Evolutionary conservation across 805 yeast species (phyloP), one percentile per base, ranked within the genome.

Genomic region (Zygotorulaspora danielsina): DNA sequence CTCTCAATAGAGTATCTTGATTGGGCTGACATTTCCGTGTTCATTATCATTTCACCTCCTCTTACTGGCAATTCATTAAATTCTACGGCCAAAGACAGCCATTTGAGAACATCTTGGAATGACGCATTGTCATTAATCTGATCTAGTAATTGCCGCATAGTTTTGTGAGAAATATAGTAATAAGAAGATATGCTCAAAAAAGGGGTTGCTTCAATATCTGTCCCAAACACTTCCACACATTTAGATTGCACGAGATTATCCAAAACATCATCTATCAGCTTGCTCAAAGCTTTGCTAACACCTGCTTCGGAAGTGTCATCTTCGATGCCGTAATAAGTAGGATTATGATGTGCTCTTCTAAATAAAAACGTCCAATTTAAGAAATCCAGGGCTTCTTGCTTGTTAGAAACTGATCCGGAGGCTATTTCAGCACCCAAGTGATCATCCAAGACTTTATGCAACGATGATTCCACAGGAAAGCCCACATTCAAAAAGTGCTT

Each of bases 371-470:
- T 93, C 62, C 93, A 93, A 10, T 97, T 96, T 17, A 93, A 72
- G 94, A 97, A 93, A 44, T 83, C 87, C 2, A 93, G 81, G 31
- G 93, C 98, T 61, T 93, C 97, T 31, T 86, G 95, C 21, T 89
- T 78, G 46, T 79, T 87, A 1, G 95, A 83, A 4, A 93, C 96
- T 0, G 95, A 86, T 1, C 98, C 98, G 15, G 93, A 67, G 0
- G 96, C 79, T 20, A 94, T 87, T 61, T 93, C 99, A 0, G 99
- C 99, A 64, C 94, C 94, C 55, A 93, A 71, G 53, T 90, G 93
- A 55, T 93, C 98, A 30, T 86, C 89, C 24, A 93, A 64, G 46
- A 84, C 87, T 1, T 75, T 82, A 44, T 79, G 72, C 31, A 93
- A 66, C 37, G 81, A 77, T 0, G 96, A 86, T 59, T 93, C 99